phyloP scores from a whole-genome alignment of 2,329 filamentous ascomycete species.

The Phoma herbarum region DNA sequence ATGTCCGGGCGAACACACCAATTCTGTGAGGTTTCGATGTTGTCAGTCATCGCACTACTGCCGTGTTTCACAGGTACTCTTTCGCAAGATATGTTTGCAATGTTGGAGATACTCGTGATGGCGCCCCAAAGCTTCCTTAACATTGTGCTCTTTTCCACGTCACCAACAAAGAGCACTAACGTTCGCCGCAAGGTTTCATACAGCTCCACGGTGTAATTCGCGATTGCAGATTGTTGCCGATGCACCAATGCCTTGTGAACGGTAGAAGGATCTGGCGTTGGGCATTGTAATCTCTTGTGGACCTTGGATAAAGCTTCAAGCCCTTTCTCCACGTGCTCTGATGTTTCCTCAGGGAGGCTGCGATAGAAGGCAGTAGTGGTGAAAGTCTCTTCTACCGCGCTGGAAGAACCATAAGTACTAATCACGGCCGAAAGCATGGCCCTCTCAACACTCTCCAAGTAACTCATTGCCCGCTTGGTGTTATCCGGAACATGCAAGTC shows the following conservation, averaged over 20 bases:
- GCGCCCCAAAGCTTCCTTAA: conserved; percentile 42
- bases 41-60: conserved; percentile 20
- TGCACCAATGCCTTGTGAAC: conserved; percentile 31
- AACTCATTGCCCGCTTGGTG: conserved; percentile 11
- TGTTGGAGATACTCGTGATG: conserved; percentile 28
- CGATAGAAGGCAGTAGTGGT: conserved; percentile 39
- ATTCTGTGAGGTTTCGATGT: conserved; percentile 13
- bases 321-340: conserved; percentile 11
- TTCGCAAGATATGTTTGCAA: conserved; percentile 8
- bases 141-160: conserved; percentile 30
- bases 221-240: conserved; percentile 25
- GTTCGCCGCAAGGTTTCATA: conserved; percentile 27
- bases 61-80: conserved; percentile 10
- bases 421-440: conserved; percentile 31
- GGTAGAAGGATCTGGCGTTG: background rate
- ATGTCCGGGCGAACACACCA: conserved; percentile 34
- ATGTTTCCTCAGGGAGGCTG: conserved; percentile 28
- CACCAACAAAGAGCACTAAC: conserved; percentile 34
- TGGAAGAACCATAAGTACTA: conserved; percentile 4
- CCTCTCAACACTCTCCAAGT: conserved; percentile 39
- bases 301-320: conserved; percentile 1
- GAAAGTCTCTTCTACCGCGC: conserved; percentile 35
- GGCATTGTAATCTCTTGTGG: background rate
- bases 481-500: background rate
- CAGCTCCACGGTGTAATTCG: conserved; percentile 21